Evolutionary conservation across 129 eudicot species (phyloP).

Genomic region (Dittrichia graveolens): DNA sequence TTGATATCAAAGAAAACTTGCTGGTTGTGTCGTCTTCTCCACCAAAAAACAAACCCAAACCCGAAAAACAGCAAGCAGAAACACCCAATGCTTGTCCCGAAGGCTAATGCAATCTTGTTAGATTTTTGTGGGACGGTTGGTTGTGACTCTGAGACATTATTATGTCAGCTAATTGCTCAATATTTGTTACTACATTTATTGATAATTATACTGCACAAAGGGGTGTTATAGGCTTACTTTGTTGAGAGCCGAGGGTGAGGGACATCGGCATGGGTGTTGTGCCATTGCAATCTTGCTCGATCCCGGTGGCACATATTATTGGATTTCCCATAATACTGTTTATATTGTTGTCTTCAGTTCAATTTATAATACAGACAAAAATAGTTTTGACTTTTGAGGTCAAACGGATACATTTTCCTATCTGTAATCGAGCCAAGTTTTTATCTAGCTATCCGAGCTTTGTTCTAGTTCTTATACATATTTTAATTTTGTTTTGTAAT

Average conservation of each 20-base stretch:
- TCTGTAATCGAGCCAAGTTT: not conserved
- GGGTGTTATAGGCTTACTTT: constrained; percentile 44
- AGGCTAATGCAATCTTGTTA: constrained; percentile 82
- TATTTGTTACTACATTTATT: constrained; percentile 1
- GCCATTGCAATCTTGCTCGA: constrained; percentile 78
- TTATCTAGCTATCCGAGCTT: too few species aligned
- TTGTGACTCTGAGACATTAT: constrained; percentile 33
- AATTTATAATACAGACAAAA: not conserved
- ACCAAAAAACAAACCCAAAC: constrained; percentile 80
- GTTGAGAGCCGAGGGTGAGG: constrained; percentile 48
- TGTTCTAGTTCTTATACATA: too few species aligned
- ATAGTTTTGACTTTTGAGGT: constrained; percentile 23
- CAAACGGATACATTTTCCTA: not conserved
- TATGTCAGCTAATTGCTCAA: not conserved
- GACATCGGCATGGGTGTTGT: constrained; percentile 62
- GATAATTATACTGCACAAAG: constrained; percentile 10
- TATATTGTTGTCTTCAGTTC: constrained; percentile 5
- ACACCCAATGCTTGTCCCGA: constrained; percentile 87
- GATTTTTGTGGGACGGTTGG: constrained; percentile 52
- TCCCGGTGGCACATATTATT: constrained; percentile 85
- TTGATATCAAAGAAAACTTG: constrained; percentile 82
- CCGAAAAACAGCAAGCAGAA: constrained; percentile 71
- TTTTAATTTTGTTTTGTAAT: too few species aligned
- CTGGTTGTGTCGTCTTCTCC: constrained; percentile 75
- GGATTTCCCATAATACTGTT: constrained; percentile 87